Conservation (phyloP, 139 green algal genomes). For the Closterium sp. region DNA sequence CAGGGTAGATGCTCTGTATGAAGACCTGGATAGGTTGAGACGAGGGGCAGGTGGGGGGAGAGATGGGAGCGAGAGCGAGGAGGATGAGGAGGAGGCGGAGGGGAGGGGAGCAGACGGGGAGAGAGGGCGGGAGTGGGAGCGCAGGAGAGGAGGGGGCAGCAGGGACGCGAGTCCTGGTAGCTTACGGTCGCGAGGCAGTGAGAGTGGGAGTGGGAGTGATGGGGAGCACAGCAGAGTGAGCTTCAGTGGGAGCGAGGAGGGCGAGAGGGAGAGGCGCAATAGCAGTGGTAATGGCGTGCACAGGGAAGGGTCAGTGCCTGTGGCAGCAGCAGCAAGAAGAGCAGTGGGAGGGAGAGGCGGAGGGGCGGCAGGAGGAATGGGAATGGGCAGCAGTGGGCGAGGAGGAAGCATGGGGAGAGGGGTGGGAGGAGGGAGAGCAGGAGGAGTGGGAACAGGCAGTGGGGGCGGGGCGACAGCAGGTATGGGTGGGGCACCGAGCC, state of each 20-base stretch:
- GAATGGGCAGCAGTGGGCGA: not conserved
- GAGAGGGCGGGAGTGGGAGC: not conserved
- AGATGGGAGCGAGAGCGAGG: not conserved
- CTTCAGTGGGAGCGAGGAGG: not conserved
- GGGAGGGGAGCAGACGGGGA: not conserved
- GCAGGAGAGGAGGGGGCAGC: not conserved
- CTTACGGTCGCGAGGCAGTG: not conserved
- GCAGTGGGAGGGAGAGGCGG: not conserved
- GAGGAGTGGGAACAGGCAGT: no score
- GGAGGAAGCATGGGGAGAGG: not conserved
- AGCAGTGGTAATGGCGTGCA: not conserved
- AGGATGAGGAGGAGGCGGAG: not conserved
- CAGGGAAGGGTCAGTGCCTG: not conserved
- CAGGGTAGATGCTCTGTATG: not conserved
- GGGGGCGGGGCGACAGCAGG: no score
- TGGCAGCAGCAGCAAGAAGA: not conserved
- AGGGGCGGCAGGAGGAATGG: not conserved
- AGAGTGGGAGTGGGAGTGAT: not conserved
- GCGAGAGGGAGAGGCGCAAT: not conserved
- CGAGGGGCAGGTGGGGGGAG: not conserved
- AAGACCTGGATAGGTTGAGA: not conserved
- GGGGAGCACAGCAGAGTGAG: not conserved
- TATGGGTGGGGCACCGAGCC: not conserved
- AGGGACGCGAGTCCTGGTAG: not conserved
- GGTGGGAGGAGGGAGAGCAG: not conserved